Base-by-base conservation (phyloP, 768 basidiomycete species). In the Daedalea quercina region DNA sequence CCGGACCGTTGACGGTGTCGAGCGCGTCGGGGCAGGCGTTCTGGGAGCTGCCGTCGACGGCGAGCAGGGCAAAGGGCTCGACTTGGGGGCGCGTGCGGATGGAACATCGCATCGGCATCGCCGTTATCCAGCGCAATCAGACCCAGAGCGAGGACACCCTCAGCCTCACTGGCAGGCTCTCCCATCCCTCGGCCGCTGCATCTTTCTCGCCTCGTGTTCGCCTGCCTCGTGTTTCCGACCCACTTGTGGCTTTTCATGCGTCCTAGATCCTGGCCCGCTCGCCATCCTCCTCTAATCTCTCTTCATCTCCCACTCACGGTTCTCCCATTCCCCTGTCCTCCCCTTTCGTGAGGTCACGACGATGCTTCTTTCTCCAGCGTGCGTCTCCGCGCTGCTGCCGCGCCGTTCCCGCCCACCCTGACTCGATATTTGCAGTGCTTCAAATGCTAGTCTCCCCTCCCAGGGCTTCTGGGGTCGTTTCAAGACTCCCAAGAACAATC, bases 291-390 rank as follows among this genome's bases (percentile, higher is more conserved):
- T 22, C 44, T 47, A 53, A 46, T 51, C 48, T 50, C 51, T 54
- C 50, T 33, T 43, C 49, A 50, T 43, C 34, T 51, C 51, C 19
- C 44, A 12, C 49, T 54, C 52, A 40, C 35, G 46, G 42, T n/a
- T 23, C 31, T 23, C 40, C 44, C 33, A 35, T 47, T 48, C 25
- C 47, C 26, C 33, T 42, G 42, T 37, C 31, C 23, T 25, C 28
- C 47, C 42, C n/a, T 33, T 23, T 22, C n/a, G n/a, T n/a, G n/a
- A 50, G 13, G 46, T 43, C 45, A 24, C 40, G 50, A 35, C 57
- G 68, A 90, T 90, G 88, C 81, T 90, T 63, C 81, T 82, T 69
- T 90, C 87, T 59, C 89, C 89, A 68, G 82, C 87, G 89, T 90
- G 68, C 73, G 75, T 67, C 23, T 61, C 64, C 61, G 58, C 57